A percentile compares a stretch with the other conserved stretches of the same genome.
Conservation (phyloP, 2,329 filamentous ascomycete genomes). For the Fusarium fracticaudum region DNA sequence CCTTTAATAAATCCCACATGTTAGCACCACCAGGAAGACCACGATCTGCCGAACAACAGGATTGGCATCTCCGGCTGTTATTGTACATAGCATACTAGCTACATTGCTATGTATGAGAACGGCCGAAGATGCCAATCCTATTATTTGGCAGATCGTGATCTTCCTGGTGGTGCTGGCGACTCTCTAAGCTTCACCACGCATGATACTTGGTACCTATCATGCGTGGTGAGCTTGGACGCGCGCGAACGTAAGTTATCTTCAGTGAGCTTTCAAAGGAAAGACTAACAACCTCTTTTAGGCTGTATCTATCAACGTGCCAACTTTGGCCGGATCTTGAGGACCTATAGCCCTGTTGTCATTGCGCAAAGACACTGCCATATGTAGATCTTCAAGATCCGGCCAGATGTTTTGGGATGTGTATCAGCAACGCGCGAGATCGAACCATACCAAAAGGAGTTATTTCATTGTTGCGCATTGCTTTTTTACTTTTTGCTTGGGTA, state of each 20-base stretch:
- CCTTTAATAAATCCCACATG: background rate
- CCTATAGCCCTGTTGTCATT: background rate
- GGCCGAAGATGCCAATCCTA: background rate
- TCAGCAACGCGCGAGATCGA: background rate
- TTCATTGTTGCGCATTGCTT: background rate
- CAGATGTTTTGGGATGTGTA: background rate
- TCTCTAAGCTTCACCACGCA: background rate
- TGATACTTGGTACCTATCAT: background rate
- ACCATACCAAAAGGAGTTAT: background rate
- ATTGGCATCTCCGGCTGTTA: background rate
- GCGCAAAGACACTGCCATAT: background rate
- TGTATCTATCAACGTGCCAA: background rate
- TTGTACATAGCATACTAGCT: background rate
- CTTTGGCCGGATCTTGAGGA: background rate
- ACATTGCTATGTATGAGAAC: background rate
- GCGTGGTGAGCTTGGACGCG: background rate
- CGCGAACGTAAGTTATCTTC: background rate
- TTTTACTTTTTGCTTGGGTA: background rate
- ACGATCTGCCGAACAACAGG: background rate
- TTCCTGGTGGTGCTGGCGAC: background rate
- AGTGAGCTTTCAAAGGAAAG: accelerated
- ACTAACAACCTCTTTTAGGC: background rate
- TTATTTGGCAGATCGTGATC: background rate
- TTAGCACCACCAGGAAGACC: background rate
- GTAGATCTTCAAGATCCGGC: background rate